These are phyloP conservation scores for Rhodotorula kratochvilovae DNA, from an alignment of 768 basidiomycete genomes.

Conservation along the genomic window DNA sequence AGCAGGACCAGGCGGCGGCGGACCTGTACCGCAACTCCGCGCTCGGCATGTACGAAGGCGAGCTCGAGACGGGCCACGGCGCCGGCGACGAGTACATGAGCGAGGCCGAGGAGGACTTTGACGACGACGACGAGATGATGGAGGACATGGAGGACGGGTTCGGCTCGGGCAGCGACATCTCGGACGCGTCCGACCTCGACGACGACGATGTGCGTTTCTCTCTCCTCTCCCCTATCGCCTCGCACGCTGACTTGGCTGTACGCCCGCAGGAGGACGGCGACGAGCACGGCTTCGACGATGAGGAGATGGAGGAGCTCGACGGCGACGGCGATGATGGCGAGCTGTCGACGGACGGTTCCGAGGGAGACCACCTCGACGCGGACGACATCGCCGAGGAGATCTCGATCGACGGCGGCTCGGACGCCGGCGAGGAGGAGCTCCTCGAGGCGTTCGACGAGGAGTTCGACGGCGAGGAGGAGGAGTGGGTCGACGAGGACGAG, in stretches of 20 bases:
- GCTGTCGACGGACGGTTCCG: slow-evolving; percentile 69
- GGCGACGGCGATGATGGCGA: slow-evolving; percentile 65
- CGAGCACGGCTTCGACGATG: slow-evolving; percentile 29
- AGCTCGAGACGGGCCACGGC: slow-evolving; percentile 43
- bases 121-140: slow-evolving; percentile 43
- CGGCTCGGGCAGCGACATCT: slow-evolving; percentile 21
- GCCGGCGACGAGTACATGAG: slow-evolving; percentile 41
- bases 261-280: slow-evolving; percentile 12
- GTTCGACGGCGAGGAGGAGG: slow-evolving; percentile 66
- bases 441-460: slow-evolving; percentile 72
- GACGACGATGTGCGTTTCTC: background rate
- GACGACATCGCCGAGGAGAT: slow-evolving; percentile 28
- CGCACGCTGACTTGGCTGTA: background rate
- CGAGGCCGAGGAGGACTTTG: slow-evolving; percentile 37
- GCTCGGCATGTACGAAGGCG: slow-evolving; percentile 67
- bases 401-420: slow-evolving; percentile 53
- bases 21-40: slow-evolving; percentile 95
- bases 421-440: slow-evolving; percentile 64
- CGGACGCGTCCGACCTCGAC: slow-evolving; percentile 26
- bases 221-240: background rate
- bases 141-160: slow-evolving; percentile 33
- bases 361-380: slow-evolving; percentile 26
- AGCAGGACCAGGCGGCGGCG: slow-evolving; percentile 72
- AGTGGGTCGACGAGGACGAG: slow-evolving; percentile 56
- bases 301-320: slow-evolving; percentile 68